Evolutionary conservation across 192 early-diverging fungal species (phyloP), one percentile per base, ranked within the genome.

Genomic region (Gryganskiella cystojenkinii): DNA sequence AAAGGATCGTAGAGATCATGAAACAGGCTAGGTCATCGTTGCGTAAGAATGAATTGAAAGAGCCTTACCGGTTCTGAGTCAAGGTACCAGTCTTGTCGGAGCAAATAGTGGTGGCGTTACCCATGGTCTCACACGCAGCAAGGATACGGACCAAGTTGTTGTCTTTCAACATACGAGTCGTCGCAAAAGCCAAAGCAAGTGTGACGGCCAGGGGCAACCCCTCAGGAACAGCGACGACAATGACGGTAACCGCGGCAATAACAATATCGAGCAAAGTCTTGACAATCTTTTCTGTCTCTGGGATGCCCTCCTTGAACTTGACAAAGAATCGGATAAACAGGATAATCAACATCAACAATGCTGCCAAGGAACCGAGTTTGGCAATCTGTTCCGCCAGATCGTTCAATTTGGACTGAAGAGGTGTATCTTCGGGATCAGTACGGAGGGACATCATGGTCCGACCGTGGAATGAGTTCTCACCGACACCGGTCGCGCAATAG

Each of bases 81-180:
- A 98, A 82, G 17, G 97, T 99, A 44, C 98, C 98, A 2, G 98
- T 99, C 82, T 99, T 99, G 86, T 99, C 98, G 31, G 95, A 96
- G 84, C 98, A 99, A 44, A 99, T 91, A 6, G 98, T 98, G 24
- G 96, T 99, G 28, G 98, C 98, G 65, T 96, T 97, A 67, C 92
- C 92, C 97, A 99, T 99, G 57, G 96, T 98, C 81, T 99, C 97
- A 79, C 97, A 99, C 9, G 98, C 93, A 43, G 92, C 91, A 17
- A 99, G 87, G 53, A 98, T 90, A 56, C 98, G 91, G 40, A 99
- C 98, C 51, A 99, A 83, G 82, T 98, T 98, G 70, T 96, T 95
- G 84, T 99, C 96, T 58, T 94, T 93, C 63, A 98, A 83, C 98
- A 99, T 99, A 17, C 91, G 86, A 44, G 90, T 89, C n/a, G 98